These are phyloP conservation scores for Peronospora farinosa DNA, from an alignment of 352 stramenopile species.

Conservation along the genomic window DNA sequence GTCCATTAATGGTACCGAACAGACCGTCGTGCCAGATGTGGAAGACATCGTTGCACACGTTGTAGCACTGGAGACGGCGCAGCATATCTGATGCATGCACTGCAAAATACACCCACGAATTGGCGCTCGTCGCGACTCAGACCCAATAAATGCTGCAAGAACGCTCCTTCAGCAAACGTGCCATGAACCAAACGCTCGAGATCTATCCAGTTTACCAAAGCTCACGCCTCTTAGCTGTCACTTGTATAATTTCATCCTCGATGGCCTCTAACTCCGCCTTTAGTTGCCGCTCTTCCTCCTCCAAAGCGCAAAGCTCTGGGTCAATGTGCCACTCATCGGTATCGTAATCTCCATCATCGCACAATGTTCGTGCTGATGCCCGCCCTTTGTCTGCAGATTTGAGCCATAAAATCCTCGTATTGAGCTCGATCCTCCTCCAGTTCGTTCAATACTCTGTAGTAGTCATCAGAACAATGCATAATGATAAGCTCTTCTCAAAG, in stretches of 20 bases:
- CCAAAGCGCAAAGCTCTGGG: slow-evolving; percentile 43
- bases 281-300: slow-evolving; percentile 57
- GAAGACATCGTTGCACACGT: slow-evolving; percentile 88
- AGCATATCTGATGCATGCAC: slow-evolving; percentile 80
- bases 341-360: slow-evolving; percentile 27
- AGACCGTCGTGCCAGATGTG: slow-evolving; percentile 88
- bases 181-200: slow-evolving; percentile 65
- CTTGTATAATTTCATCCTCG: slow-evolving; percentile 48
- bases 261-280: slow-evolving; percentile 48
- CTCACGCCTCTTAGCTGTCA: slow-evolving; percentile 51
- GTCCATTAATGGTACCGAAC: slow-evolving; percentile 86
- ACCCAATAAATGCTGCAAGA: slow-evolving; percentile 68
- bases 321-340: slow-evolving; percentile 38
- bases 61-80: slow-evolving; percentile 73
- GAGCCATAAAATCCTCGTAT: slow-evolving; percentile 49
- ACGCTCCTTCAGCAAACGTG: slow-evolving; percentile 67
- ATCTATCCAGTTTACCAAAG: slow-evolving; percentile 70
- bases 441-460: slow-evolving; percentile 34
- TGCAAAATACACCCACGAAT: slow-evolving; percentile 64
- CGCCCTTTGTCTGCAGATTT: slow-evolving; percentile 36
- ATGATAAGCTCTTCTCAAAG: slow-evolving; percentile 2
- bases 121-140: slow-evolving; percentile 71
- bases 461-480: slow-evolving; percentile 7
- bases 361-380: slow-evolving; percentile 11
- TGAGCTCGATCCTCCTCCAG: slow-evolving; percentile 44